A percentile compares a stretch with the other conserved stretches of the same genome.
These are phyloP conservation scores for Medakamo hakoo DNA, from an alignment of 139 green algal species.

Conservation along the genomic window DNA sequence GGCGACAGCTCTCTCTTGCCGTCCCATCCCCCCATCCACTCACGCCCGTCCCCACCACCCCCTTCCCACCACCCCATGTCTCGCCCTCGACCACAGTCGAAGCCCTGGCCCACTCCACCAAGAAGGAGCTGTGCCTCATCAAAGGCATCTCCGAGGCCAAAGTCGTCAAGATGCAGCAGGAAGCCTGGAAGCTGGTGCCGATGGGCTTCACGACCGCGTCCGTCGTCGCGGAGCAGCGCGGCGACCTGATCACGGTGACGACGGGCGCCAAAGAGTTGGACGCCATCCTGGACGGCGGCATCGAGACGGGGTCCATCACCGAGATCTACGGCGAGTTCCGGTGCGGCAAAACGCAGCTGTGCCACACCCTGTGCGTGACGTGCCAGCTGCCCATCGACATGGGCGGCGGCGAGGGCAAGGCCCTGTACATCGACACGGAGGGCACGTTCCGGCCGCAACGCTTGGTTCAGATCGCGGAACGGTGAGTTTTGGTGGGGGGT, in stretches of 20 bases:
- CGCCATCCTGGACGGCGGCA: slow-evolving; percentile 76
- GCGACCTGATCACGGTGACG: slow-evolving; percentile 69
- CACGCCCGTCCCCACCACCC: no score
- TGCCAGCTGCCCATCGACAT: slow-evolving; percentile 80
- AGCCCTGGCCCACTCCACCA: slow-evolving; percentile 59
- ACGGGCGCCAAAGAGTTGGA: slow-evolving; percentile 87
- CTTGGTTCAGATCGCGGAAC: slow-evolving; percentile 79
- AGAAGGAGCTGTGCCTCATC: slow-evolving; percentile 67
- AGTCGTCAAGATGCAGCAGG: slow-evolving; percentile 53
- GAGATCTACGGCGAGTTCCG: slow-evolving; percentile 96
- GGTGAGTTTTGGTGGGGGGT: slow-evolving; percentile 19
- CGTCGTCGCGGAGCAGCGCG: slow-evolving; percentile 52
- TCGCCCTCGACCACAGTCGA: slow-evolving; percentile 65
- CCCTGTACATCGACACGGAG: slow-evolving; percentile 97
- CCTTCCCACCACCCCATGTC: no score
- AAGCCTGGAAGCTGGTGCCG: slow-evolving; percentile 77
- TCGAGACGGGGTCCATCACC: slow-evolving; percentile 95
- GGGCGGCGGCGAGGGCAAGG: slow-evolving; percentile 92
- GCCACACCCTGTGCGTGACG: slow-evolving; percentile 93
- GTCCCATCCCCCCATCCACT: no score
- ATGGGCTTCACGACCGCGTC: slow-evolving; percentile 92
- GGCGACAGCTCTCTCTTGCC: no score
- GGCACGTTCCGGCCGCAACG: slow-evolving; percentile 83
- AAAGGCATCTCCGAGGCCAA: slow-evolving; percentile 96
- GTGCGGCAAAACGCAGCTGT: slow-evolving; percentile 94